Percentiles rank a stretch among this genome's conserved stretches.
Conservation (phyloP, 805 yeast species). For the Saccharomycopsis sp. region DNA sequence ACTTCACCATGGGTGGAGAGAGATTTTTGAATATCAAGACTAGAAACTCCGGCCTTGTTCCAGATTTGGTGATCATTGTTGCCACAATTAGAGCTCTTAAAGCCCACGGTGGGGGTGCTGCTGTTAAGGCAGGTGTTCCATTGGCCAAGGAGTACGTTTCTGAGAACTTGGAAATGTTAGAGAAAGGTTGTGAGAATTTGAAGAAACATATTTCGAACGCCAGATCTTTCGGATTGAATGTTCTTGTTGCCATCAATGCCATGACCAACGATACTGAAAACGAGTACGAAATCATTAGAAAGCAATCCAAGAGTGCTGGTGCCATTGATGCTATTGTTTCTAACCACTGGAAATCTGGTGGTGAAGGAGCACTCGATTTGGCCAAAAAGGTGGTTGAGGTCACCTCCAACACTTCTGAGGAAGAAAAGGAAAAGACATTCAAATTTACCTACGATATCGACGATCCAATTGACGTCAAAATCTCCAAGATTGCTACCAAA, state of each 20-base stretch:
- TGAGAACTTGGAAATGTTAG: constrained; percentile 65
- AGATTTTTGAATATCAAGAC: constrained; percentile 78
- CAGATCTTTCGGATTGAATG: constrained; percentile 65
- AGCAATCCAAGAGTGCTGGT: constrained; percentile 68
- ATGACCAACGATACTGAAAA: constrained; percentile 65
- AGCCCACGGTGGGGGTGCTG: constrained; percentile 86
- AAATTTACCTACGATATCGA: constrained; percentile 56
- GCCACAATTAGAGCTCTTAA: constrained; percentile 82
- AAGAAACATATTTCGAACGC: constrained; percentile 74
- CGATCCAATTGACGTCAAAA: constrained; percentile 61
- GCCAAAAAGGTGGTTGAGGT: constrained; percentile 60
- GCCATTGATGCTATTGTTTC: constrained; percentile 74
- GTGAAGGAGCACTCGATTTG: constrained; percentile 68
- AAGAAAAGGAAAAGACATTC: constrained; percentile 32
- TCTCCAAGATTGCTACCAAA: constrained; percentile 59
- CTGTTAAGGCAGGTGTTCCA: constrained; percentile 78
- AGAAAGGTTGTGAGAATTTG: constrained; percentile 66
- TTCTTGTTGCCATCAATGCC: constrained; percentile 76
- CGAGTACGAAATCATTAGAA: constrained; percentile 62
- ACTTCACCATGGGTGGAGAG: constrained; percentile 90
- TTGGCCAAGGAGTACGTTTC: constrained; percentile 65
- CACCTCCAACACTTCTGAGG: constrained; percentile 37
- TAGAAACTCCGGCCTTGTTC: constrained; percentile 71
- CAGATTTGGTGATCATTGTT: constrained; percentile 73
- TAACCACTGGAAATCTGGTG: constrained; percentile 87